phyloP scores from a whole-genome alignment of 495 filamentous ascomycete species.

The Halenospora varia region DNA sequence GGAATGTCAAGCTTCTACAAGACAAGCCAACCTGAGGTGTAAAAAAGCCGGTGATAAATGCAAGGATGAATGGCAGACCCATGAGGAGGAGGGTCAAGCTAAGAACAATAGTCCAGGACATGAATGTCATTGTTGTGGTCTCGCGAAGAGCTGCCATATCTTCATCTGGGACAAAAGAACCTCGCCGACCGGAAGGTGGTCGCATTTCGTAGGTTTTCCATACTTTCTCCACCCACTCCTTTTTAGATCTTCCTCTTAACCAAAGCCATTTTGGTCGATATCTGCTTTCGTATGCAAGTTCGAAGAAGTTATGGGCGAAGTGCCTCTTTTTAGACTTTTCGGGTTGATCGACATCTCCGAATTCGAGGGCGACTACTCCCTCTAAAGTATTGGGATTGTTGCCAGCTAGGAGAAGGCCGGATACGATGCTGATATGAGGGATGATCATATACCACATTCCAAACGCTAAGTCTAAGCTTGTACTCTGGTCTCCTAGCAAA shows the following conservation, averaged over 20 bases:
- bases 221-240: conserved; percentile 11
- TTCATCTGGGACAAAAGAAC: conserved; percentile 3
- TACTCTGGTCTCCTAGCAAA: conserved; percentile 38
- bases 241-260: conserved; percentile 26
- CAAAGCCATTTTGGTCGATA: conserved; percentile 32
- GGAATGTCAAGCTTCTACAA: conserved; percentile 38
- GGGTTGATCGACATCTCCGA: conserved; percentile 1
- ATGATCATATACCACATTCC: conserved; percentile 30
- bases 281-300: conserved; percentile 13
- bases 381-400: conserved; percentile 29
- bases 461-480: conserved; percentile 39
- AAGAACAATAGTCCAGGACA: conserved; percentile 28
- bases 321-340: background rate
- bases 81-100: conserved; percentile 26
- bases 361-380: conserved; percentile 15
- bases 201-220: conserved; percentile 10
- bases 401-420: conserved; percentile 27
- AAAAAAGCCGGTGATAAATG: conserved; percentile 36
- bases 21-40: conserved; percentile 38
- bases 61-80: conserved; percentile 32
- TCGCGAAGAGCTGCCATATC: conserved; percentile 9
- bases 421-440: conserved; percentile 28
- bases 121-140: conserved; percentile 4
- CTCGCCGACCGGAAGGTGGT: background rate
- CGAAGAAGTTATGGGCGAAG: background rate